Percentiles rank a stretch among this genome's conserved stretches.
These are phyloP conservation scores for Tetrahymena elliotti DNA, from an alignment of 73 alveolate genomes.

Conservation along the genomic window DNA sequence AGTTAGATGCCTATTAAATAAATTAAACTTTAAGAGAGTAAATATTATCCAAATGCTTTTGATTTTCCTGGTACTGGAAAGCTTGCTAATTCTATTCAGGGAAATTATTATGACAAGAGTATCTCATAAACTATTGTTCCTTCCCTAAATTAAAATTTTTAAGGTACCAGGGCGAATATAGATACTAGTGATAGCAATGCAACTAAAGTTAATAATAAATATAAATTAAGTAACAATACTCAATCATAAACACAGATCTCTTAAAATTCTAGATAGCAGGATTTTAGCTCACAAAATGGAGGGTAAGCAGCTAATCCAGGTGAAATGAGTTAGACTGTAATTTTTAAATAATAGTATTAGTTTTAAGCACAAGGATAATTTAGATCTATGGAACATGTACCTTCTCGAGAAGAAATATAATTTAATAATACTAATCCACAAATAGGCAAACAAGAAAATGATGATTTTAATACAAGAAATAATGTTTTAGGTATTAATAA, in stretches of 20 bases:
- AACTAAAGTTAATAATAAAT: background rate
- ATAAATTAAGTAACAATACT: background rate
- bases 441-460: background rate
- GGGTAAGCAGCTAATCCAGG: background rate
- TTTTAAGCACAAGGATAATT: background rate
- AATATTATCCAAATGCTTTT: background rate
- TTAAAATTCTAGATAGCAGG: background rate
- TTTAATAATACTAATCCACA: background rate
- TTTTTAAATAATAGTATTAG: background rate
- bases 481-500: background rate
- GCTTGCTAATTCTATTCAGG: background rate
- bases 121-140: background rate
- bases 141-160: background rate
- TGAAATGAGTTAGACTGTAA: background rate
- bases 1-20: no score
- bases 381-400: background rate
- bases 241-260: background rate
- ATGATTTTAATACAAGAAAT: background rate
- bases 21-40: background rate
- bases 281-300: background rate
- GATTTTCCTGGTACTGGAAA: background rate
- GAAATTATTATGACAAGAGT: background rate
- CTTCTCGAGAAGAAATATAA: background rate
- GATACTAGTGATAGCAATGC: background rate
- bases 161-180: background rate